Conservation (phyloP, 2,329 filamentous ascomycete genomes). For the Neodidymelliopsis sp. region DNA sequence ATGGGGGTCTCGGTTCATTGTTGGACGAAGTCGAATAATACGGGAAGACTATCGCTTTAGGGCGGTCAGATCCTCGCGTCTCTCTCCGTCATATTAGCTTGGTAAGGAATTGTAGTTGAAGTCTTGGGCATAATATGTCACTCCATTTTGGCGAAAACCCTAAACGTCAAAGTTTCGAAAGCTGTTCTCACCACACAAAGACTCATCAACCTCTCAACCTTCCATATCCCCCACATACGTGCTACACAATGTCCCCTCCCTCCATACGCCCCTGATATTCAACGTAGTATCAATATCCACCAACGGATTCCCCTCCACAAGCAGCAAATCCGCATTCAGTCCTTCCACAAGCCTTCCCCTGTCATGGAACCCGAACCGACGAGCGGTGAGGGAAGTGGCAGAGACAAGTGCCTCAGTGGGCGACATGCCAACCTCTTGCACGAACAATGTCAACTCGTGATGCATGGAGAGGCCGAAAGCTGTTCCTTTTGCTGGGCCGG, state of each 20-base stretch:
- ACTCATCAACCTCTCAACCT: not conserved
- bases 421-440: conserved; percentile 53
- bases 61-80: too few species aligned
- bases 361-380: conserved; percentile 52
- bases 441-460: conserved; percentile 53
- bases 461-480: conserved; percentile 54
- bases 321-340: conserved; percentile 52
- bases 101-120: too few species aligned
- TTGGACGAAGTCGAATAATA: too few species aligned
- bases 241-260: conserved; percentile 46
- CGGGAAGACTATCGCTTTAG: too few species aligned
- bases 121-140: too few species aligned
- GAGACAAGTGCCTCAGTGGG: conserved; percentile 52
- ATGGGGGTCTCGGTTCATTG: too few species aligned
- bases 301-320: conserved; percentile 55
- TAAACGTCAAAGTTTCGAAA: too few species aligned
- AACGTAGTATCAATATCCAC: conserved; percentile 52
- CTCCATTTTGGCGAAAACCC: too few species aligned
- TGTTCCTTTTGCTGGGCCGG: conserved; percentile 53
- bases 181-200: too few species aligned
- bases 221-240: conserved; percentile 31
- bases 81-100: too few species aligned
- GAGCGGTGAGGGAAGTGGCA: conserved; percentile 52
- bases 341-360: conserved; percentile 52
- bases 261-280: conserved; percentile 55